Evolutionary conservation across 2,329 filamentous ascomycete species (phyloP), one percentile per base, ranked within the genome.

Genomic region (Metarhizium sp.): DNA sequence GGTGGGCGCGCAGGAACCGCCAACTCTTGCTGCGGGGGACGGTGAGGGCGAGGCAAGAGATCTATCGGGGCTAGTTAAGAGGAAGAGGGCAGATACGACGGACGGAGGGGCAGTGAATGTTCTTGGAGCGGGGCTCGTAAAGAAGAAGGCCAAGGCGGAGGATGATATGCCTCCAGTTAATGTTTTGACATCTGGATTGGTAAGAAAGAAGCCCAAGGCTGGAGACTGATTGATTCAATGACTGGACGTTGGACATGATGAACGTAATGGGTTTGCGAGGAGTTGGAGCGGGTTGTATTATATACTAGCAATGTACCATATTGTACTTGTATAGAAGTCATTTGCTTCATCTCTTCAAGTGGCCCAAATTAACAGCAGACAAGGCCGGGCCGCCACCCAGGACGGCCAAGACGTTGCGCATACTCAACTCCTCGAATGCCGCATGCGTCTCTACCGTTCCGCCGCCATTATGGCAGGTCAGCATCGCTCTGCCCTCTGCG

Each of bases 401-500:
- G 55, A 84, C 84, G 0, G 78, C 77, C 69, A 85, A 71, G 51
- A 88, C 76, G 64, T 88, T 88, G 62, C 81, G 73, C 77, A 88
- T 86, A 38, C 79, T 80, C 65, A 87, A 63, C 66, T 80, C 77
- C 71, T 88, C 85, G 60, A 87, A 86, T 4, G 80, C 82, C n/a
- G 78, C 66, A 62, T 84, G 82, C 58, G 84, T 84, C 66, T 86
- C 82, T 14, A 86, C 74, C 40, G 83, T 86, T 3, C 83, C 82
- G 0, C 84, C 84, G 1, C 84, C 85, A 60, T 86, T 86, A 64
- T 87, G 85, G 53, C 81, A 81, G n/a, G 85, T 81, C 54, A 87
- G 65, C 70, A 84, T 76, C 0, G 80, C 80, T 58, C 75, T 76
- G 0, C 72, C 70, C 49, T 63, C 55, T 6, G 64, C 63, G 0